Percentiles rank a stretch among this genome's conserved stretches.
Conservation (phyloP, 129 eudicot genomes). For the Daucus carota region DH1_v3.0 NC_030389.2:6531501-6532000, state of each 20-base stretch:
- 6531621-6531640: not conserved
- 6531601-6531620: not conserved
- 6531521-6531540: not conserved
- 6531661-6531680: not conserved
- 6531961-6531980: conserved; percentile 49
- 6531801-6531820: conserved; percentile 29
- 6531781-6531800: not conserved
- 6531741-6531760: not conserved
- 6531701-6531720: not conserved
- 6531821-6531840: conserved; percentile 78
- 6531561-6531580: not conserved
- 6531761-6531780: not conserved
- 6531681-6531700: not conserved
- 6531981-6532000: conserved; percentile 19
- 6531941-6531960: conserved; percentile 60
- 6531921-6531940: conserved; percentile 90
- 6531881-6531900: conserved; percentile 77
- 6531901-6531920: conserved; percentile 93
- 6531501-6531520: not conserved
- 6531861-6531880: conserved; percentile 96
- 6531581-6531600: not conserved
- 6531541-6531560: not conserved
- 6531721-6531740: not conserved
- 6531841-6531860: conserved; percentile 75
- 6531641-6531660: not conserved